Evolutionary conservation across 768 basidiomycete genomes (phyloP).

Genomic region (Mrakia hoshinonis): DNA sequence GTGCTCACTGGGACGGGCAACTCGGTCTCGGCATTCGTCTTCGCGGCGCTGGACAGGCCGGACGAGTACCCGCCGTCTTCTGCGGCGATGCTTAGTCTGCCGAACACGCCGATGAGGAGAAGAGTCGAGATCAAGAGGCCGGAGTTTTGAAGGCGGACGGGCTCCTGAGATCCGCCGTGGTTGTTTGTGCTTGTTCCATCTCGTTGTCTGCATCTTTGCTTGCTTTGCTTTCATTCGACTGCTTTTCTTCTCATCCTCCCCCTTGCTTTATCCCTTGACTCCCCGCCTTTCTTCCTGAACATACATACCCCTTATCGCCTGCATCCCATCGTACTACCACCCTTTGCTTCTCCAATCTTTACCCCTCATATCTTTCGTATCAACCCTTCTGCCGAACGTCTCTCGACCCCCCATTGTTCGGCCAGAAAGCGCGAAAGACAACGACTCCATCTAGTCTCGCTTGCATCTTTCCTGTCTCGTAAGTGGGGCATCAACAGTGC

Average conservation of each 20-base stretch:
- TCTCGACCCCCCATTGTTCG: too few species aligned
- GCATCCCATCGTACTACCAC: too few species aligned
- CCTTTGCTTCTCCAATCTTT: too few species aligned
- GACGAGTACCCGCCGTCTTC: not conserved
- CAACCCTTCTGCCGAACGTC: too few species aligned
- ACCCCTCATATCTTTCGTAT: too few species aligned
- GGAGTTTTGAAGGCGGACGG: not conserved
- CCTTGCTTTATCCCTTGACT: not conserved
- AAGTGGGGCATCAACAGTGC: too few species aligned
- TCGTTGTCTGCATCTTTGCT: not conserved
- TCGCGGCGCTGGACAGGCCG: not conserved
- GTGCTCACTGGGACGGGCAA: not conserved
- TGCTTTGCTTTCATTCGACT: not conserved
- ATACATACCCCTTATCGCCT: too few species aligned
- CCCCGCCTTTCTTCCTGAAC: not conserved
- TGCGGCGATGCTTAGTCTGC: not conserved
- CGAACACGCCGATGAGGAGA: not conserved
- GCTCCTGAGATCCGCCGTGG: not conserved
- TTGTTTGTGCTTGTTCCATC: not conserved
- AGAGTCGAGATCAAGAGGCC: conserved; percentile 3
- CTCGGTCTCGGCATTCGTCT: not conserved
- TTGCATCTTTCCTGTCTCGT: too few species aligned
- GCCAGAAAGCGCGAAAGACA: too few species aligned
- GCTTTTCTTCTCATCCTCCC: not conserved
- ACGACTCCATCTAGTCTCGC: too few species aligned